Evolutionary conservation across 2,329 filamentous ascomycete genomes (phyloP), one percentile per base, ranked within the genome.

Genomic region (Fulvia fulva): DNA sequence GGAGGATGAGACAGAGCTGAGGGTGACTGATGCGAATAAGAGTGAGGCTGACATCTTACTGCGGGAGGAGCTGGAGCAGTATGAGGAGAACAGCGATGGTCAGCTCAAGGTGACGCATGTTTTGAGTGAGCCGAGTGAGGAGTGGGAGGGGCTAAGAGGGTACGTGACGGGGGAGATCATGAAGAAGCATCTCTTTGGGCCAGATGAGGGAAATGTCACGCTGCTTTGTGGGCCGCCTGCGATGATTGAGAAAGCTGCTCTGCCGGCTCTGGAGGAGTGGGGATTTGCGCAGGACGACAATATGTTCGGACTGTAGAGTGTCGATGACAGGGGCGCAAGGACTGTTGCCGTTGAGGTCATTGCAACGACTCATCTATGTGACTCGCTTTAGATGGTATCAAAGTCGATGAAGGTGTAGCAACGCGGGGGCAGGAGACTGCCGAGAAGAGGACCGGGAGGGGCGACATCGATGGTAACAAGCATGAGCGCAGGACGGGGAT

Each of bases 161-260:
- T 73, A 78, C 64, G 75, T 80, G 2, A 71, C 76, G 63, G 71
- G 62, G 22, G 72, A 76, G 1, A 69, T 78, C 4, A 69, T 81
- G 41, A 75, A 72, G 63, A 62, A 75, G 52, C 67, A 68, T 49
- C 61, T 78, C 25, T 81, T 80, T 64, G 59, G 67, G 49, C 79
- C 80, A 0, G 69, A 77, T 41, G 70, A 77, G 37, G 2, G 55
- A 14, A 76, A 67, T 25, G 76, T 76, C 1, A 75, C 75, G 3
- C 76, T 83, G 28, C 64, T 82, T 37, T 83, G 80, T 64, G 79
- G 81, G 0, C 79, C 78, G 41, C 78, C 78, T 3, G 70, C 71
- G 1, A 77, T 82, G 77, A 81, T 83, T 53, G 75, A 79, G 65
- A 80, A 79, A 63, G 77, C 76, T 19, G 80, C 74, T 1, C 62